Base-by-base conservation (phyloP, 1,139 yeast species). In the Taiozyma sp. region DNA sequence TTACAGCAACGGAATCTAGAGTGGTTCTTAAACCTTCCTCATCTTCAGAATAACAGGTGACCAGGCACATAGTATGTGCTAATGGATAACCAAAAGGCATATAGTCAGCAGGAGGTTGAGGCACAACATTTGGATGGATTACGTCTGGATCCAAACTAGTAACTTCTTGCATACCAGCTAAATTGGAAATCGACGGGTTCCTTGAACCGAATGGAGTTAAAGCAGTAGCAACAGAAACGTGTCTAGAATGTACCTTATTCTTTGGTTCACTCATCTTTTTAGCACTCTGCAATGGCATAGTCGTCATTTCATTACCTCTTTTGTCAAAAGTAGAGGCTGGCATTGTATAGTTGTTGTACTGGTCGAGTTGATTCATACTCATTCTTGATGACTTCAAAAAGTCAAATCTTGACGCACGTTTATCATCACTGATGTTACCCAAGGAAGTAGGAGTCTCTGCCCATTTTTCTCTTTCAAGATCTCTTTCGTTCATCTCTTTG, bases 41-140 rank as follows among this genome's bases (percentile, higher is more conserved):
- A 64, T 91, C 96, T 71, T 93, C 99, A 2, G 98, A 91, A 67
- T 93, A 93, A 65, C 97, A 93, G 5, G 99, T 93, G 19, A 93
- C 96, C 60, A 92, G 77, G 61, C 84, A 80, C 64, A 93, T 79
- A 0, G 88, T 76, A 64, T 93, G 98, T 13, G 92, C 90, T 56
- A 93, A 76, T 12, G 98, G 99, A 65, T 75, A 89, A 0, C 87
- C 90, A 70, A 79, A 90, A 8, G 98, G 98, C 71, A 87, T 92
- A 71, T 83, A 91, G 58, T 81, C 89, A 22, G 84, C 80, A 1
- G 96, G 96, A 4, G 98, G 98, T 68, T 92, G 98, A 3, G 96
- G 82, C 23, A 85, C 81, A 50, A 78, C 84, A 62, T 83, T 84
- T 1, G 87, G 82, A 59, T 81, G 95, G 50, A 92, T 85, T 28